Evolutionary conservation across 805 yeast species (phyloP), one percentile per base, ranked within the genome.

Genomic region (Metschnikowia peoriensis): DNA sequence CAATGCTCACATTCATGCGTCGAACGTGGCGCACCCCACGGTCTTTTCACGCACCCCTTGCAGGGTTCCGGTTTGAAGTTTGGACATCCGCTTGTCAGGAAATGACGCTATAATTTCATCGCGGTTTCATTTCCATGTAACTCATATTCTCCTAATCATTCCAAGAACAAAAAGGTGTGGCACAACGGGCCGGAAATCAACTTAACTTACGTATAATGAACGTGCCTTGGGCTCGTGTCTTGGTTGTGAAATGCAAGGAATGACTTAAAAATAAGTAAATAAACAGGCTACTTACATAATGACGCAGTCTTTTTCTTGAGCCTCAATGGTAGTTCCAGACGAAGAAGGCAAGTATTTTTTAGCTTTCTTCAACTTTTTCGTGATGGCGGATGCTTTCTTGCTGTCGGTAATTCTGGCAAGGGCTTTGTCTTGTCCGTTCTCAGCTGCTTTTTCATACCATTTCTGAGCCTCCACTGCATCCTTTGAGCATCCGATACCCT

Each of bases 401-500:
- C 65, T 65, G 59, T 75, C 71, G 1, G 54, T 55, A 44, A 75
- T 55, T 50, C 78, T 63, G 2, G 62, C 53, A 11, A 73, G 50
- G 2, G 77, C 66, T 57, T 71, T 73, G 49, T 67, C 76, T 44
- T 73, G 77, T 10, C 79, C 79, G 46, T 79, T 78, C 44, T 81
- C 81, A 2, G 88, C 89, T 0, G 97, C 97, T 55, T 76, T 77
- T 38, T 75, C 74, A 62, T 84, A 88, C 97, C 97, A 93, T 38
- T 71, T 71, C 61, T 82, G 81, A 0, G 97, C 86, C 61, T 76
- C 81, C 7, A 68, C 68, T 4, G 68, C 48, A 65, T 88, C 81
- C 32, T 74, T 70, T 22, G 78, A 82, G 65, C 96, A 86, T 1
- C 98, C 99, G 57, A 90, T 83, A 1, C 98, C 98, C 63, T 84